phyloP scores from a whole-genome alignment of 2,329 filamentous ascomycete genomes.

The Metarhizium robertsii region DNA sequence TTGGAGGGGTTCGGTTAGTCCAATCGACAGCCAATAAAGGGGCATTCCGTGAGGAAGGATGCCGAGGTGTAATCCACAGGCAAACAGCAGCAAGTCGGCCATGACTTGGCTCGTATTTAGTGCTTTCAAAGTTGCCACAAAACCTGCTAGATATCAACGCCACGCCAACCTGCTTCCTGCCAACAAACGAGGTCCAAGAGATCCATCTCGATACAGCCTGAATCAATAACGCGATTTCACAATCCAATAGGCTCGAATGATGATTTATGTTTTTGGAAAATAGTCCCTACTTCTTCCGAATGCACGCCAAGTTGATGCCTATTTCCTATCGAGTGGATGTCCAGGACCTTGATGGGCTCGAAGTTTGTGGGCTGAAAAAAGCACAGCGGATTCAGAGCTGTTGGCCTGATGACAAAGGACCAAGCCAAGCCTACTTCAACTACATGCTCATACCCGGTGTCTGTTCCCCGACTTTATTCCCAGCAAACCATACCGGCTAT shows the following conservation, averaged over 20 bases:
- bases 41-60: neutral
- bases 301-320: neutral
- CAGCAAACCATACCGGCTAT: too few relatives aligned
- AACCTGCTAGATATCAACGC: neutral
- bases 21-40: neutral
- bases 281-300: neutral
- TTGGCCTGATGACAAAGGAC: too few relatives aligned
- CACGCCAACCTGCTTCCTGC: neutral
- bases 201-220: neutral
- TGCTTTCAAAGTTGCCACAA: too few relatives aligned
- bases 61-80: neutral
- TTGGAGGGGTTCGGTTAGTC: neutral
- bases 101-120: neutral
- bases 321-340: too few relatives aligned
- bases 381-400: too few relatives aligned
- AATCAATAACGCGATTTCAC: neutral
- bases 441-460: too few relatives aligned
- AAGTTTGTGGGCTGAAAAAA: neutral
- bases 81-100: neutral
- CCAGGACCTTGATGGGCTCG: too few relatives aligned
- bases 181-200: neutral
- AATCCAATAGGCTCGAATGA: neutral
- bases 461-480: too few relatives aligned
- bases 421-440: too few relatives aligned
- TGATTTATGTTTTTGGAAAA: too few relatives aligned